Evolutionary conservation across 2,329 filamentous ascomycete genomes (phyloP).

Genomic region (Stachybotrys chlorohalonatus): DNA sequence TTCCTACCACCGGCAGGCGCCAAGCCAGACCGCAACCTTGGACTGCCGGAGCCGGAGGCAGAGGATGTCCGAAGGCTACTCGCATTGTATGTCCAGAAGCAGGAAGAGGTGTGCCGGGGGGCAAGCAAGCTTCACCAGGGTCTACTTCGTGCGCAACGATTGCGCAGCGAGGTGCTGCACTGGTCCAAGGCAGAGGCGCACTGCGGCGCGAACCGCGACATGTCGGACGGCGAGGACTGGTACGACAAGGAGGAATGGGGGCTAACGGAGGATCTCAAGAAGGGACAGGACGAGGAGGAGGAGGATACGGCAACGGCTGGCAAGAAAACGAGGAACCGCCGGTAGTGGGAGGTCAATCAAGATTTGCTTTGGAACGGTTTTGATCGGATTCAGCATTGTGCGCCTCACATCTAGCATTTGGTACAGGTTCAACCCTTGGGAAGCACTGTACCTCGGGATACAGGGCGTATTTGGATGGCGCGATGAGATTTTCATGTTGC

Average conservation of each 20-base stretch:
- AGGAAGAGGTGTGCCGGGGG: slow-evolving; percentile 72
- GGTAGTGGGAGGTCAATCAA: slow-evolving; percentile 11
- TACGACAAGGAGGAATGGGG: slow-evolving; percentile 77
- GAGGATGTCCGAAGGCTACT: slow-evolving; percentile 69
- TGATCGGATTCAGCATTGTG: background rate
- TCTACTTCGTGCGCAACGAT: slow-evolving; percentile 61
- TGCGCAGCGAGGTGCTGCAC: slow-evolving; percentile 60
- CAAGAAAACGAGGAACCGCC: slow-evolving; percentile 53
- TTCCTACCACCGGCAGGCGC: slow-evolving; percentile 57
- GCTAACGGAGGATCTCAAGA: slow-evolving; percentile 64
- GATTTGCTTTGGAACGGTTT: background rate
- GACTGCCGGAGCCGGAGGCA: slow-evolving; percentile 64
- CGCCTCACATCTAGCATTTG: too few relatives aligned
- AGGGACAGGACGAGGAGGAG: slow-evolving; percentile 76
- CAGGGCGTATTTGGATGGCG: too few relatives aligned
- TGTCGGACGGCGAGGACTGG: slow-evolving; percentile 87
- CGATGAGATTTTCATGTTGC: background rate
- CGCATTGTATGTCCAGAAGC: slow-evolving; percentile 73
- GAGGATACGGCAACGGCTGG: slow-evolving; percentile 55
- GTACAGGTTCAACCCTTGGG: too few relatives aligned
- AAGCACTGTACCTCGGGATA: too few relatives aligned
- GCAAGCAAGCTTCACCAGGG: slow-evolving; percentile 60
- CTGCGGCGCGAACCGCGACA: slow-evolving; percentile 54
- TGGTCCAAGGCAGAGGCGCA: slow-evolving; percentile 77
- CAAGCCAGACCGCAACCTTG: slow-evolving; percentile 59